These are phyloP conservation scores for Prunella vulgaris DNA, from an alignment of 257 asterid genomes.

Conservation along the genomic window DNA sequence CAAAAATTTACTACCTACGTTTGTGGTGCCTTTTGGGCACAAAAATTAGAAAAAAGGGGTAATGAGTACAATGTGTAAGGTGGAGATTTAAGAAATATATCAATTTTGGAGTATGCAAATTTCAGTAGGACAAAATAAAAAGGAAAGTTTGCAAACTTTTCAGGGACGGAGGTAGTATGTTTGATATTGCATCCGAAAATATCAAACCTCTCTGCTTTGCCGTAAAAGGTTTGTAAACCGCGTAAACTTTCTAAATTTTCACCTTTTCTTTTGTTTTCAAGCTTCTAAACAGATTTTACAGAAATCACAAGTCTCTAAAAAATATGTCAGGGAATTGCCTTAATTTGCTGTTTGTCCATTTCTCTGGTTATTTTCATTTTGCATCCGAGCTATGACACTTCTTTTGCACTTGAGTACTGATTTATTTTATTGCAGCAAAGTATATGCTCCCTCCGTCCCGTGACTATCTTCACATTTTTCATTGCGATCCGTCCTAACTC, in stretches of 20 bases:
- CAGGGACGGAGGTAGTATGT: no score
- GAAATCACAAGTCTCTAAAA: neutral
- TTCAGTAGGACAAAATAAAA: no score
- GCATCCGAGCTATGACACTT: neutral
- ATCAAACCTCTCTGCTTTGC: neutral
- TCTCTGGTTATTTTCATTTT: neutral
- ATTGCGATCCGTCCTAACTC: no score
- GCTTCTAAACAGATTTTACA: neutral
- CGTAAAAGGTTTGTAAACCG: neutral
- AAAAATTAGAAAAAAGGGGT: no score
- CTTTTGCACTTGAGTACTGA: neutral
- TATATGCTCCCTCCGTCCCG: no score
- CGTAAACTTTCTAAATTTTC: neutral
- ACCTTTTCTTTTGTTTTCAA: neutral
- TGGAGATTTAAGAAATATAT: no score
- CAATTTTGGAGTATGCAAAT: no score
- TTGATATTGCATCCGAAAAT: neutral
- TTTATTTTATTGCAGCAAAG: neutral
- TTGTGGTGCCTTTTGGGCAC: no score
- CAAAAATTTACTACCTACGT: no score
- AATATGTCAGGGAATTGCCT: neutral
- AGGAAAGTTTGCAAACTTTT: no score
- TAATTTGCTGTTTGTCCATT: neutral
- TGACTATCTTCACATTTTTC: no score
- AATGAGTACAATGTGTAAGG: no score